Evolutionary conservation across 1,139 yeast genomes (phyloP), one percentile per base, ranked within the genome.

Genomic region (Geotrichum bryndzae): DNA sequence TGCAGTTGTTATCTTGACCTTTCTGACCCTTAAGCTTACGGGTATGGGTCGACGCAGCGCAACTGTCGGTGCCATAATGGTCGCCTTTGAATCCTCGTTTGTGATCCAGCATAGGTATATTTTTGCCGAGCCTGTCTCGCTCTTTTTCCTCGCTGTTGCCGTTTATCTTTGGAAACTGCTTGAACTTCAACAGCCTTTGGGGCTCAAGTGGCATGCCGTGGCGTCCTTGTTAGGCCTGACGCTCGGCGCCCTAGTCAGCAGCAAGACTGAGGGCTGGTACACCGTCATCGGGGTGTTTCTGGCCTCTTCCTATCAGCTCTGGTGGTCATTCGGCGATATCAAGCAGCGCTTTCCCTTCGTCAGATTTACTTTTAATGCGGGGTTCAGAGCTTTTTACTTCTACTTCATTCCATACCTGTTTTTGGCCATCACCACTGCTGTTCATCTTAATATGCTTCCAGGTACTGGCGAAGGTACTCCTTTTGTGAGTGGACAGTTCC

Each of bases 311-410:
- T 67, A 77, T 51, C 82, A 83, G 58, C 68, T 83, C 23, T 88
- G 92, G 90, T 71, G 73, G 61, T 66, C 80, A 5, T 68, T 84
- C 23, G 90, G 88, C 2, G 94, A 89, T 72, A 67, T 84, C 52
- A 74, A 55, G 79, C 13, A 72, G 73, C 23, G 57, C 61, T 10
- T 60, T 67, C 51, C 72, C 82, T 68, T 64, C 74, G 41, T 72
- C 69, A 48, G 82, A 78, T 66, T 62, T 77, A 0, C 41, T 70
- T 0, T 65, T 68, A 8, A 78, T 33, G 25, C 61, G 76, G 1
- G 41, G 70, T 0, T 65, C 68, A 6, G 79, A 29, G 45, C 75
- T 0, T 45, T 75, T 2, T 73, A 77, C 0, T 73, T 84, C 50
- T 62, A 84, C 0, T 56, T 78, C 0, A 61, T 85, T 1, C 90